phyloP scores from a whole-genome alignment of 257 asterid species.

The Handroanthus guayacan region DNA sequence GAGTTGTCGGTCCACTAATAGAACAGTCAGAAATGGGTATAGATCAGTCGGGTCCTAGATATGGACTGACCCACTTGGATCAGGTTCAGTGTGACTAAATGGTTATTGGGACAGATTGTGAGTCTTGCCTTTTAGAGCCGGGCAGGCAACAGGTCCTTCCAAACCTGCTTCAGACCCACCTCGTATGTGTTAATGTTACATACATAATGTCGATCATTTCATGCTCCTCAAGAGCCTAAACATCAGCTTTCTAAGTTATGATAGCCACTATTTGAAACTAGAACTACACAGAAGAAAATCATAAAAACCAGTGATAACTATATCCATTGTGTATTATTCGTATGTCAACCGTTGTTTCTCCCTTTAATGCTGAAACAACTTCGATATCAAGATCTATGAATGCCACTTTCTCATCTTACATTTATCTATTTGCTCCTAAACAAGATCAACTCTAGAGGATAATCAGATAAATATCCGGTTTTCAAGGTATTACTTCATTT shows the following conservation, averaged over 20 bases:
- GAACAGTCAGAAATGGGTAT: not conserved
- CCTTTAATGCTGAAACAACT: not conserved
- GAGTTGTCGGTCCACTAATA: not conserved
- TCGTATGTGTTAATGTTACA: too few species aligned
- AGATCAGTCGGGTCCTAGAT: too few species aligned
- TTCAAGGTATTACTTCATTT: not conserved
- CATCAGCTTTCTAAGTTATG: not conserved
- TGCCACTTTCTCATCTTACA: not conserved
- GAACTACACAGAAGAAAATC: not conserved
- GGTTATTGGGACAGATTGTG: too few species aligned
- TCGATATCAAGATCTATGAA: not conserved
- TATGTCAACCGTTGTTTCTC: not conserved
- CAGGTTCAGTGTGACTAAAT: too few species aligned
- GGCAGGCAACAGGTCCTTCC: too few species aligned
- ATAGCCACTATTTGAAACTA: too few species aligned
- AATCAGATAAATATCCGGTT: not conserved
- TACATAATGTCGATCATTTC: not conserved
- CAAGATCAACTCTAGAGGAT: not conserved
- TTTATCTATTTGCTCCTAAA: not conserved
- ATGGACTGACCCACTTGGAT: too few species aligned
- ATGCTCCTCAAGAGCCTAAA: constrained; percentile 2
- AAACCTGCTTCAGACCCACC: too few species aligned
- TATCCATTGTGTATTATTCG: not conserved
- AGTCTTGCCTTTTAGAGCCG: too few species aligned
- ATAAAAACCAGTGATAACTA: not conserved